phyloP scores from a whole-genome alignment of 768 basidiomycete species.

The Hygrocybe punicea region DNA sequence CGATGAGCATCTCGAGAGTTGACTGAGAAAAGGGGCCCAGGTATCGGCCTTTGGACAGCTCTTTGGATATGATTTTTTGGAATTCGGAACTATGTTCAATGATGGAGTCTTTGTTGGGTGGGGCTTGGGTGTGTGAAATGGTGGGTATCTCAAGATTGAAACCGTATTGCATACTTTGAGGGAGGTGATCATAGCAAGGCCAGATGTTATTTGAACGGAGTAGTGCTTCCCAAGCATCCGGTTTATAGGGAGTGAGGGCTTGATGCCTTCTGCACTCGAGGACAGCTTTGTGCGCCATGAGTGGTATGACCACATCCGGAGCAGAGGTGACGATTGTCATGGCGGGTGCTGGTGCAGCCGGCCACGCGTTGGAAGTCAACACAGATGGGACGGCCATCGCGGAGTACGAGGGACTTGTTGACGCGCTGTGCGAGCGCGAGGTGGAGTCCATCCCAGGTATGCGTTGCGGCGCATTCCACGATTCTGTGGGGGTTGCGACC shows the following conservation, averaged over 20 bases:
- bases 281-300: conserved; percentile 42
- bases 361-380: too few relatives aligned
- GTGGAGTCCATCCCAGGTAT: too few relatives aligned
- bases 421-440: neutral
- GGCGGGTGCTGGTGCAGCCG: too few relatives aligned
- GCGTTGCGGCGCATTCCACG: too few relatives aligned
- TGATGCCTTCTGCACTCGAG: conserved; percentile 29
- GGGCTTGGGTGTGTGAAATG: conserved; percentile 28
- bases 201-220: conserved; percentile 20
- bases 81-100: neutral
- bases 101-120: conserved; percentile 32
- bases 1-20: conserved; percentile 6
- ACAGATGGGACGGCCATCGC: conserved; percentile 11
- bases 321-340: too few relatives aligned
- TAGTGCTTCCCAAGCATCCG: conserved; percentile 27
- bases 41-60: conserved; percentile 8
- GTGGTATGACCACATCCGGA: conserved; percentile 32
- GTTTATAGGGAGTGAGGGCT: conserved; percentile 30
- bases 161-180: conserved; percentile 22
- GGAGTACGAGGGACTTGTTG: conserved; percentile 19
- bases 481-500: too few relatives aligned
- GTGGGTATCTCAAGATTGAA: conserved; percentile 34
- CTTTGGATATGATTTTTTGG: neutral
- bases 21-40: conserved; percentile 10
- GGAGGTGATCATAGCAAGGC: conserved; percentile 25